Percentiles rank a stretch among this genome's conserved stretches.
Evolutionary conservation across 2,329 filamentous ascomycete species (phyloP).

Genomic region (Blumeriella jaapii): DNA sequence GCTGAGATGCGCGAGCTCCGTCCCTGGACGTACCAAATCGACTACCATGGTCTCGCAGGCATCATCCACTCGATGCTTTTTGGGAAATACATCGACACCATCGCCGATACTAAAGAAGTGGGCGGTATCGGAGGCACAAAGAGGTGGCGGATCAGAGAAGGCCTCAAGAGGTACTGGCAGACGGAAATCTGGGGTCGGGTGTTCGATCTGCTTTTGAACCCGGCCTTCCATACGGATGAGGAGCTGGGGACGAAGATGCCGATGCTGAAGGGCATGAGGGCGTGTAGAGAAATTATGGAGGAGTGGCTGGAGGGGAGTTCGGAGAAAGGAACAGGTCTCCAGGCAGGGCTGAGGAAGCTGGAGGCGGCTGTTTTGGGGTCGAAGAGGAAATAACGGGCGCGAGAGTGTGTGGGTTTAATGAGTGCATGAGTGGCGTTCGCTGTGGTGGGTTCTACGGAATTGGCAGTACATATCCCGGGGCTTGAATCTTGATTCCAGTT

Average conservation of each 20-base stretch:
- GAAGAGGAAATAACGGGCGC: no score
- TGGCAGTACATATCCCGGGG: no score
- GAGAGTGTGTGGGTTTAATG: no score
- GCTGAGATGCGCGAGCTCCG: constrained; percentile 89
- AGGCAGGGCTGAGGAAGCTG: constrained; percentile 54
- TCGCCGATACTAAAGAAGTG: constrained; percentile 38
- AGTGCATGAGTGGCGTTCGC: no score
- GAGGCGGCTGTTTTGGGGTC: constrained; percentile 35
- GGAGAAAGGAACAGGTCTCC: constrained; percentile 68
- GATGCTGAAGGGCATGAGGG: constrained; percentile 56
- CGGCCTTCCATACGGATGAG: constrained; percentile 50
- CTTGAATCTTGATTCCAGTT: no score
- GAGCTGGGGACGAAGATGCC: constrained; percentile 64
- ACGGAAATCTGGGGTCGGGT: constrained; percentile 76
- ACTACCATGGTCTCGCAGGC: constrained; percentile 87
- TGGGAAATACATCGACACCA: constrained; percentile 86
- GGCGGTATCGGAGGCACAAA: constrained; percentile 44
- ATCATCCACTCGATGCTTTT: constrained; percentile 84
- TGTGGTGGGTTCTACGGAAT: no score
- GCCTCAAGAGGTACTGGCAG: constrained; percentile 93
- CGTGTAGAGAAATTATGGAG: constrained; percentile 71
- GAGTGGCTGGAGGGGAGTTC: constrained; percentile 67
- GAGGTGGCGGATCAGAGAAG: constrained; percentile 70
- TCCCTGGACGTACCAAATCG: constrained; percentile 95
- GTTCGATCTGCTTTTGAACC: constrained; percentile 82